Percentiles rank a stretch among this genome's conserved stretches.
Conservation (phyloP, 2,329 filamentous ascomycete genomes). For the Hypoxylon sp. region DNA sequence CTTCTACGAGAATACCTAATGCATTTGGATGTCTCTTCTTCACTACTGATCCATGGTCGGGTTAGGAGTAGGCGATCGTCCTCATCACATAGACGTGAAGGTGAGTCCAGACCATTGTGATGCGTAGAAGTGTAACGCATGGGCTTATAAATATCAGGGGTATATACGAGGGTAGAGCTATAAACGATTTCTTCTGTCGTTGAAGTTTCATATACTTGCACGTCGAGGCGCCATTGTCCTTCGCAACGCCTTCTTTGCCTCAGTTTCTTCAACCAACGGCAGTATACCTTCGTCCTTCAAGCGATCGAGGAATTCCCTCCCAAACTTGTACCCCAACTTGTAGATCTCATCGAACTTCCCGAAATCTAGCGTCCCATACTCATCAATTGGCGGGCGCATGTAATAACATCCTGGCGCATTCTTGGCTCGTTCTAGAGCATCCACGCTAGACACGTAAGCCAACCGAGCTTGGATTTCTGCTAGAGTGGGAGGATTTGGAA, state of each 20-base stretch:
- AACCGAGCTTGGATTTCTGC: constrained; percentile 96
- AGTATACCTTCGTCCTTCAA: constrained; percentile 85
- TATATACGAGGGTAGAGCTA: constrained; percentile 1
- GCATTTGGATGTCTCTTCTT: background rate
- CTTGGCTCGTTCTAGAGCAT: constrained; percentile 94
- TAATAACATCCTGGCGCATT: constrained; percentile 91
- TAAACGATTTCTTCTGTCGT: constrained; percentile 9
- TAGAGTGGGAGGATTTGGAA: constrained; percentile 92
- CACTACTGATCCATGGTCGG: background rate
- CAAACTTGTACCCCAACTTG: constrained; percentile 87
- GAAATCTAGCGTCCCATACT: constrained; percentile 95
- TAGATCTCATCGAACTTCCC: constrained; percentile 98
- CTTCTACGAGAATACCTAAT: background rate
- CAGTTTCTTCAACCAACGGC: constrained; percentile 77
- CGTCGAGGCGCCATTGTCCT: constrained; percentile 84
- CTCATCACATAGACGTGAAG: background rate
- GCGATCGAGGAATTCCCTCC: constrained; percentile 82
- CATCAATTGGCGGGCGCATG: constrained; percentile 94
- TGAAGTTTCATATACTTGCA: constrained; percentile 76
- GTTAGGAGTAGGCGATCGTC: background rate
- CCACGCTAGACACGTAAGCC: constrained; percentile 94
- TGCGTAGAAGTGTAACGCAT: background rate
- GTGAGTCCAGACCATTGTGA: background rate
- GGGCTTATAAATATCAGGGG: background rate
- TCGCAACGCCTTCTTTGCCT: constrained; percentile 81